phyloP scores from a whole-genome alignment of 2,329 filamentous ascomycete species.

The Alternaria consortialis region DNA sequence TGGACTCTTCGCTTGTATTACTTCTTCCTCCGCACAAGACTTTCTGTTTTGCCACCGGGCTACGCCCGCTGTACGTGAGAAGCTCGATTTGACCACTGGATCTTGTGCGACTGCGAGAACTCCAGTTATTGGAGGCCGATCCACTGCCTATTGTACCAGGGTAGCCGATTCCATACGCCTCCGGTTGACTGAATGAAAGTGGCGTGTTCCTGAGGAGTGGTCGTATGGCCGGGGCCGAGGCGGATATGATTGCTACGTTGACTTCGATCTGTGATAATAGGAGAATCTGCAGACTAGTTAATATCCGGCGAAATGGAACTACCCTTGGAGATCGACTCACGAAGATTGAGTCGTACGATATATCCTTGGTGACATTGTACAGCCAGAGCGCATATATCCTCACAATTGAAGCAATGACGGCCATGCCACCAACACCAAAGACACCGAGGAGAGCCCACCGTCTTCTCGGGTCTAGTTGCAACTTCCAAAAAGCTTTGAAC shows the following conservation, averaged over 20 bases:
- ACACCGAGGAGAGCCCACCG: constrained; percentile 19
- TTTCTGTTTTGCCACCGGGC: background rate
- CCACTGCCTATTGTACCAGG: background rate
- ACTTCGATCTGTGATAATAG: constrained; percentile 55
- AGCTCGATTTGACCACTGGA: background rate
- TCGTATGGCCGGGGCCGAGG: constrained; percentile 50
- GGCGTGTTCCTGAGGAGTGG: constrained; percentile 41
- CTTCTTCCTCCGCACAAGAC: background rate
- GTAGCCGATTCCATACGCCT: background rate
- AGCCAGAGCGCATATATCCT: constrained; percentile 30
- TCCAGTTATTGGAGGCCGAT: background rate
- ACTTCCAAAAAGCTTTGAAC: constrained; percentile 17
- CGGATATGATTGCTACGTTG: constrained; percentile 53
- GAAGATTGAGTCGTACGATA: constrained; percentile 27
- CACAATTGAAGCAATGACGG: constrained; percentile 31
- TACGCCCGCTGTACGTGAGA: background rate
- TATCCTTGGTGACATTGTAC: constrained; percentile 28
- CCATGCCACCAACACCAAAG: constrained; percentile 28
- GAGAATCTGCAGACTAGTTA: constrained; percentile 22
- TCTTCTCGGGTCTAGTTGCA: constrained; percentile 8
- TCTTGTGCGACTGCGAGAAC: background rate
- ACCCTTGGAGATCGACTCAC: constrained; percentile 5
- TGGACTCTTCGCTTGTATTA: background rate
- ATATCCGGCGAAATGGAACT: background rate
- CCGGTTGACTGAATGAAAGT: background rate